Evolutionary conservation across 2,329 filamentous ascomycete species (phyloP).

Genomic region (Phaeosphaeria sp.): DNA sequence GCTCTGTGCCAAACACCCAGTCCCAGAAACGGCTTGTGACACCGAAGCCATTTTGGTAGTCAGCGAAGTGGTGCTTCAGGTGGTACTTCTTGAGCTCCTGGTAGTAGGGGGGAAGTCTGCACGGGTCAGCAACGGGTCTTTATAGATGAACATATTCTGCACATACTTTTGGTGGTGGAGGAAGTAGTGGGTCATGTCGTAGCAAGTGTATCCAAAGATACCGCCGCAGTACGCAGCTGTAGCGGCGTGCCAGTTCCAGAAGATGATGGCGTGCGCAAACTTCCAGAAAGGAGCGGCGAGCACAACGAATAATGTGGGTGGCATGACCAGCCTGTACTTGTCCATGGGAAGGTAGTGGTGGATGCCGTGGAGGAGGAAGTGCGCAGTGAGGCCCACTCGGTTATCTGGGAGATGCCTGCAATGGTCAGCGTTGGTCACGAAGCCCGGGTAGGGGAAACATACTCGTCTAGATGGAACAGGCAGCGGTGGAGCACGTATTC

Average conservation of each 20-base stretch:
- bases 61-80: constrained; percentile 94
- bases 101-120: constrained; percentile 82
- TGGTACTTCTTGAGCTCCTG: constrained; percentile 96
- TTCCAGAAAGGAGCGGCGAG: constrained; percentile 93
- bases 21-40: constrained; percentile 99
- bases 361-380: constrained; percentile 95
- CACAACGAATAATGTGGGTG: constrained; percentile 82
- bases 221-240: constrained; percentile 84
- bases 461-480: constrained; percentile 93
- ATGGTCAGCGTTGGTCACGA: constrained; percentile 32
- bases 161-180: constrained; percentile 87
- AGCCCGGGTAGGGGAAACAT: constrained; percentile 52
- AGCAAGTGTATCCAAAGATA: constrained; percentile 94
- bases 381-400: constrained; percentile 80
- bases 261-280: constrained; percentile 82
- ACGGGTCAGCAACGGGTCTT: constrained; percentile 11
- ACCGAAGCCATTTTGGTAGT: constrained; percentile 97
- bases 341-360: constrained; percentile 99
- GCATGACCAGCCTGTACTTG: constrained; percentile 96
- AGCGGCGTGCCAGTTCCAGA: constrained; percentile 83
- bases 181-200: constrained; percentile 98
- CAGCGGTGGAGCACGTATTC: constrained; percentile 91
- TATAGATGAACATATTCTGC: not conserved
- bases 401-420: constrained; percentile 87
- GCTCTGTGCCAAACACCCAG: constrained; percentile 85